These are phyloP conservation scores for Fusarium lyarnte DNA, from an alignment of 2,329 filamentous ascomycete species.

Conservation along the genomic window DNA sequence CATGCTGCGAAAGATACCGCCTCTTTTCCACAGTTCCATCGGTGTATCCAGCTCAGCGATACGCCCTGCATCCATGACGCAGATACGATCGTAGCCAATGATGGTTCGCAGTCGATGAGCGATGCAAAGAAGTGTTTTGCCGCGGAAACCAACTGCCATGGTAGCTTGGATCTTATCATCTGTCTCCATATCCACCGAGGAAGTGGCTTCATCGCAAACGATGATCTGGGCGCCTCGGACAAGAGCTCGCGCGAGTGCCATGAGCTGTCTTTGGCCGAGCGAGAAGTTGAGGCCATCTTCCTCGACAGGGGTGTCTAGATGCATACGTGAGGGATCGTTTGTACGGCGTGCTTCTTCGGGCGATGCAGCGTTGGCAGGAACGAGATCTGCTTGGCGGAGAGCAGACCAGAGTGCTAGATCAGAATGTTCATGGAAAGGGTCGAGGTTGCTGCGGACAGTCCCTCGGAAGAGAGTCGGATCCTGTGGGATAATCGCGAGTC, in stretches of 20 bases:
- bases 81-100: constrained; percentile 92
- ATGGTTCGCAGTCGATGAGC: constrained; percentile 93
- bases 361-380: constrained; percentile 64
- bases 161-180: constrained; percentile 94
- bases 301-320: constrained; percentile 86
- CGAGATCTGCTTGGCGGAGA: constrained; percentile 79
- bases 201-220: constrained; percentile 96
- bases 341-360: constrained; percentile 75
- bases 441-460: constrained; percentile 81
- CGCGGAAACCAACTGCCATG: constrained; percentile 84
- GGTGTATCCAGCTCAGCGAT: constrained; percentile 91
- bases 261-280: constrained; percentile 91
- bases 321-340: constrained; percentile 74
- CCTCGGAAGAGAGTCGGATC: constrained; percentile 86
- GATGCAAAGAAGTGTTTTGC: constrained; percentile 90
- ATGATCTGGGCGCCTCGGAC: constrained; percentile 91
- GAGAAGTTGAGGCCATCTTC: constrained; percentile 98
- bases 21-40: constrained; percentile 73
- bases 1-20: constrained; percentile 88
- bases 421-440: constrained; percentile 81
- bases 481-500: constrained; percentile 84
- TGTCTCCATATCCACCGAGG: constrained; percentile 93
- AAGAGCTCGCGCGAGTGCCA: constrained; percentile 91
- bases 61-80: constrained; percentile 89
- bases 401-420: constrained; percentile 83